Evolutionary conservation across 2,329 filamentous ascomycete genomes (phyloP), one percentile per base, ranked within the genome.

Genomic region (Diaporthe sp.): DNA sequence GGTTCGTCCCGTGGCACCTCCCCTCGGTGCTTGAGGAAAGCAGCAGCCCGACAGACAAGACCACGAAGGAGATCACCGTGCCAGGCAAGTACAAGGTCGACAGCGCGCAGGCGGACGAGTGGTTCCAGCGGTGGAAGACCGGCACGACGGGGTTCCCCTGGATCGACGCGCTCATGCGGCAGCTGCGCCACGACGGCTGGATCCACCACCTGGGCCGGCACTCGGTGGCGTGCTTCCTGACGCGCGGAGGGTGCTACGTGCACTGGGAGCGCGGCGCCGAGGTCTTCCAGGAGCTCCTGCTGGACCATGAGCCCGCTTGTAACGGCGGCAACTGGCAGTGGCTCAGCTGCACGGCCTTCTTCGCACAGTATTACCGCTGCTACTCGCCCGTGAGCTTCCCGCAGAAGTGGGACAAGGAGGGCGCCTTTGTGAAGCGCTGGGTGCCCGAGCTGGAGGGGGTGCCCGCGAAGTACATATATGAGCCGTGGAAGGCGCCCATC

Each of bases 1-100:
- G 93, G n/a, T 95, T 95, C 82, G 90, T 96, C 19, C 93, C 93
- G 5, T 96, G 94, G 94, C 93, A 95, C 80, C 84, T 96, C 1
- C 93, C 92, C 0, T 92, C 91, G 2, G 91, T 90, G 77, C 78
- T 89, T 71, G 53, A 68, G 34, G 31, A 34, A 5, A 70, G 44
- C 46, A 86, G 85, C 19, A 83, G 84, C 0, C 79, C 82, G 13
- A 86, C 84, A 0, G 86, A 86, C 9, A 83, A 86, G 28, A 84
- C 89, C 42, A 92, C 90, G 0, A 42, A 39, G 15, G 55, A 67
- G 17, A 13, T 46, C 15, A 44, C 71, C 15, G 39, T 71, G 2
- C 75, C 57, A 1, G 91, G 90, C 12, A 86, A 87, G 6, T 93
- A 95, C 81, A 86, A 91, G 71, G 84, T 94, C 76, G 93, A 95